Percentiles rank a stretch among this genome's conserved stretches.
These are phyloP conservation scores for Marchantia paleacea DNA, from an alignment of 225 moss, liverwort and hornwort genomes.

Conservation along the genomic window DNA sequence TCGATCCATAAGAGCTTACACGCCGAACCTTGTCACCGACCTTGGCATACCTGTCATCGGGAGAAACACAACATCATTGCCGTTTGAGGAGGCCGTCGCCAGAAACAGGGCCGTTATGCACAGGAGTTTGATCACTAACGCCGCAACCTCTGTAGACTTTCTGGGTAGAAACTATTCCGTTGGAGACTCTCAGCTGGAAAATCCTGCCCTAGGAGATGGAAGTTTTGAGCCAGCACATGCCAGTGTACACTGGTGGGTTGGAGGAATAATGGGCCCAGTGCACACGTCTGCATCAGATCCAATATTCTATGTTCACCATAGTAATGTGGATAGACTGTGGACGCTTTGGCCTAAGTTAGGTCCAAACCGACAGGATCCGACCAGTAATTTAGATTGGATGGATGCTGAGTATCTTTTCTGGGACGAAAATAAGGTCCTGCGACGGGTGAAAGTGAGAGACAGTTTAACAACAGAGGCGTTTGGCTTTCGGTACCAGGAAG, in stretches of 20 bases:
- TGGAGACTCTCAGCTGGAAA: not conserved
- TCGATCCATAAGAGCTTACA: not conserved
- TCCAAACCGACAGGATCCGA: not conserved
- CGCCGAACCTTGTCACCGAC: not conserved
- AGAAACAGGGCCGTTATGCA: not conserved
- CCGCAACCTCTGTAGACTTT: not conserved
- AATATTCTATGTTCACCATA: conserved; percentile 40
- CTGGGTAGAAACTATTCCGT: not conserved
- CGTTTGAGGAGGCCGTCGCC: not conserved
- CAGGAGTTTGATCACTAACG: not conserved
- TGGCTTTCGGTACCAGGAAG: conserved; percentile 29
- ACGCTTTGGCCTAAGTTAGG: conserved; percentile 14
- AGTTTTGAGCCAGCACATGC: not conserved
- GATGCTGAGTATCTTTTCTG: conserved; percentile 51
- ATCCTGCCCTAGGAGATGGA: not conserved
- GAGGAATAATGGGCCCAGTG: conserved; percentile 45
- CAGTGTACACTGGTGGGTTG: conserved; percentile 16
- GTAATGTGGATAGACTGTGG: conserved; percentile 40
- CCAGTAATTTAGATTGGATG: conserved; percentile 36
- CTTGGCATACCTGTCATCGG: not conserved
- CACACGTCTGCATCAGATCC: conserved; percentile 14
- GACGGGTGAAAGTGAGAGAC: conserved; percentile 47
- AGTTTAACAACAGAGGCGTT: conserved; percentile 33
- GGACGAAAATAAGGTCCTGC: conserved; percentile 43
- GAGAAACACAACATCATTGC: not conserved